Percentiles rank a stretch among this genome's conserved stretches.
phyloP scores from a whole-genome alignment of 306 rosid species.

The Inga leiocalycina region DNA sequence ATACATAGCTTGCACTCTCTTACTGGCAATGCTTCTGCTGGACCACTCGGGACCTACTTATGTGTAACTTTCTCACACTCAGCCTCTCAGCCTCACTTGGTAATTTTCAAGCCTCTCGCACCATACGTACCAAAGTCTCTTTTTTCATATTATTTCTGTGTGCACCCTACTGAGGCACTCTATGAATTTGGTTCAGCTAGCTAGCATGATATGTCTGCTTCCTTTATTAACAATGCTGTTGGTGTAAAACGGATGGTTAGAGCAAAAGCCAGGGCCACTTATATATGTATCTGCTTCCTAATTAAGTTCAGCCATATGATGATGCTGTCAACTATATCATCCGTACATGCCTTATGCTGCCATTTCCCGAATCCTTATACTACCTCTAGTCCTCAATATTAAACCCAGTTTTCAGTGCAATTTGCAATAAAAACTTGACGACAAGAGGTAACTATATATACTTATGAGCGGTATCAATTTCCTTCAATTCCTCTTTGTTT shows the following conservation, averaged over 20 bases:
- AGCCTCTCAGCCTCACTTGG: not conserved
- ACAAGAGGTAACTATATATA: no score
- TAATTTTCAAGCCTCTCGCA: not conserved
- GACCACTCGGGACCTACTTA: not conserved
- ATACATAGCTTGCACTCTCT: not conserved
- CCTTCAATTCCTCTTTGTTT: not conserved
- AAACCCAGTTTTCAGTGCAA: no score
- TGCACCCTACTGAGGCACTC: constrained; percentile 1
- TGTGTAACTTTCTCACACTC: not conserved
- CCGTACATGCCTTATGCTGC: not conserved
- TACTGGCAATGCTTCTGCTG: constrained; percentile 18
- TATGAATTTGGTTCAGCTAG: not conserved
- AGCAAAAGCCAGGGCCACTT: not conserved
- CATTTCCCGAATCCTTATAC: no score
- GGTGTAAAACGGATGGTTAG: not conserved
- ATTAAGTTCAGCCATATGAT: not conserved
- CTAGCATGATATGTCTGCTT: not conserved
- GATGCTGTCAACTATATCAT: not conserved
- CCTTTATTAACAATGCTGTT: not conserved
- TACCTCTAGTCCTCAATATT: no score
- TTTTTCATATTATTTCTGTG: not conserved
- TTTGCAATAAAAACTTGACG: no score
- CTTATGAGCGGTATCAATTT: not conserved
- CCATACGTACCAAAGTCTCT: not conserved
- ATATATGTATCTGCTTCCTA: not conserved